These are phyloP conservation scores for Telopea speciosissima DNA, from an alignment of 177 flowering plant genomes.

Conservation along the genomic window DNA sequence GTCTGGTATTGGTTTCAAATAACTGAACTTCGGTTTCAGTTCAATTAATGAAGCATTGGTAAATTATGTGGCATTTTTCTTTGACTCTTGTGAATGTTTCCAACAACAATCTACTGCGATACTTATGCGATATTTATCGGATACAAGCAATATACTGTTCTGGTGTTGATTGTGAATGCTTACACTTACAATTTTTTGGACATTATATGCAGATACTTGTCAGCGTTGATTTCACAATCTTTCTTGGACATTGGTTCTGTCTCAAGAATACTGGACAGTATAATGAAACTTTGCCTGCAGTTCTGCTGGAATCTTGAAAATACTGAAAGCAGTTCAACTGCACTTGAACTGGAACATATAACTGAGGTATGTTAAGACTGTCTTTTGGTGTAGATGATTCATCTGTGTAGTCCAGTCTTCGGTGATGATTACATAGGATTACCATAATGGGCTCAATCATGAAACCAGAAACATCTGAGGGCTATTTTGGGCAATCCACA, in stretches of 20 bases:
- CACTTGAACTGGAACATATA: constrained; percentile 69
- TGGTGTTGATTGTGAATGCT: not conserved
- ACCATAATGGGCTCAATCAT: not conserved
- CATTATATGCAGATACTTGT: constrained; percentile 61
- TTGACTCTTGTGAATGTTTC: not conserved
- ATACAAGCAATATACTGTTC: not conserved
- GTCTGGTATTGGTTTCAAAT: too few species aligned
- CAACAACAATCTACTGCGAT: not conserved
- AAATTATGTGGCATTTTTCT: too few species aligned
- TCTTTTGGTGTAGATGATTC: not conserved
- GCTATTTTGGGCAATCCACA: too few species aligned
- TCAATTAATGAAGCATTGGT: not conserved
- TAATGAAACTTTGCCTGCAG: constrained; percentile 91
- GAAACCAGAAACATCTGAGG: not conserved
- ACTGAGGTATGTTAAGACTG: constrained; percentile 53
- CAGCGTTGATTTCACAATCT: constrained; percentile 94
- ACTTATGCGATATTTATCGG: too few species aligned
- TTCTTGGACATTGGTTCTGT: constrained; percentile 97
- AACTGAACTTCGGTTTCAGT: not conserved
- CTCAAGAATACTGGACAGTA: constrained; percentile 87
- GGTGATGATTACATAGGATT: not conserved
- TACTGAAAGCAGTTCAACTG: constrained; percentile 52
- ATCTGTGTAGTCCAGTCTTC: not conserved
- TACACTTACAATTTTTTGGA: constrained; percentile 7
- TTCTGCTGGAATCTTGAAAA: constrained; percentile 91